Evolutionary conservation across 2,329 filamentous ascomycete genomes (phyloP).

Genomic region (Hypoxylon sp.): DNA sequence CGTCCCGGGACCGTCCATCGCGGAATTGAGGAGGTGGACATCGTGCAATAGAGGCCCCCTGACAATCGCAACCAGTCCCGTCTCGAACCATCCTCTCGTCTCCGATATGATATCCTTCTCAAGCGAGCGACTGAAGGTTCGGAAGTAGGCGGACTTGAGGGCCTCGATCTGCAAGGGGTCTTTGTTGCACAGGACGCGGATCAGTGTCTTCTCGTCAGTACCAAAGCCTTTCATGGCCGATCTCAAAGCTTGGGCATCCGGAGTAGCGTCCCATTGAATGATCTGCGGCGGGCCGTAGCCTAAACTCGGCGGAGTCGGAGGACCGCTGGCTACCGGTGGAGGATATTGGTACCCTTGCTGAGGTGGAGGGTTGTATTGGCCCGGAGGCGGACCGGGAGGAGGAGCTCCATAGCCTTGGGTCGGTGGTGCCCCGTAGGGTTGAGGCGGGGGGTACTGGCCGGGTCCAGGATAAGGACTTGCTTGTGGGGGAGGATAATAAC

Average conservation of each 20-base stretch:
- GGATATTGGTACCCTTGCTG: conserved; percentile 53
- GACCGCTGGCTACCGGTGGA: conserved; percentile 49
- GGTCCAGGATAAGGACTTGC: conserved; percentile 53
- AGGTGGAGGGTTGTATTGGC: conserved; percentile 58
- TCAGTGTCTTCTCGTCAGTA: conserved; percentile 85
- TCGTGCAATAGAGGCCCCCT: conserved; percentile 86
- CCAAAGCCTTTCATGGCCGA: conserved; percentile 95
- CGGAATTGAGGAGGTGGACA: conserved; percentile 76
- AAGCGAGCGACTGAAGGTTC: conserved; percentile 76
- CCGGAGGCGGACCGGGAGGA: conserved; percentile 49
- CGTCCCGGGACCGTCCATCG: conserved; percentile 85
- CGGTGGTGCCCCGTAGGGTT: conserved; percentile 56
- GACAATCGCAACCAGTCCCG: conserved; percentile 80
- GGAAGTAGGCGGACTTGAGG: conserved; percentile 76
- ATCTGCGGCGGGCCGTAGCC: conserved; percentile 82
- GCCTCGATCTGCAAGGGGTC: conserved; percentile 83
- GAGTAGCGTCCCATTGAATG: conserved; percentile 77
- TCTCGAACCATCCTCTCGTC: conserved; percentile 80
- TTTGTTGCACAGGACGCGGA: conserved; percentile 77
- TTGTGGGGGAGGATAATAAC: conserved; percentile 49
- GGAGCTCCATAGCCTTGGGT: conserved; percentile 55
- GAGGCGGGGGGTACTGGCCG: conserved; percentile 59
- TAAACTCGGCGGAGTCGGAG: conserved; percentile 75
- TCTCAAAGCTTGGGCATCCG: conserved; percentile 79
- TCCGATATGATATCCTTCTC: conserved; percentile 83